A percentile compares a stretch with the other conserved stretches of the same genome.
phyloP scores from a whole-genome alignment of 352 stramenopile genomes.

The Paralagenidium karlingii region DNA sequence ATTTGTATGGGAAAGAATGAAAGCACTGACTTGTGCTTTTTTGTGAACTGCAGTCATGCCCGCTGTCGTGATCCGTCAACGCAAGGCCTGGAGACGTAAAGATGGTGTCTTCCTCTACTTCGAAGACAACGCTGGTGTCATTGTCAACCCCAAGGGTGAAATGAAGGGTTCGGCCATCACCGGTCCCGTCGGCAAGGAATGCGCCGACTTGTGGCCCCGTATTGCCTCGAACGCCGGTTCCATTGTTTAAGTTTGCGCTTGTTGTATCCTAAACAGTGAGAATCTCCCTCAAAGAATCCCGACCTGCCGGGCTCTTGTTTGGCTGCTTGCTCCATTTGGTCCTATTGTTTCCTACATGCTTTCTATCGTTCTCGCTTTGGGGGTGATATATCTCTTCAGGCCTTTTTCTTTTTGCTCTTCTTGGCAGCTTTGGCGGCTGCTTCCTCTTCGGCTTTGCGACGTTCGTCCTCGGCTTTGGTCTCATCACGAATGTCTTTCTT shows the following conservation, averaged over 20 bases:
- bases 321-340: too few species aligned
- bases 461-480: constrained; percentile 59
- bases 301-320: too few species aligned
- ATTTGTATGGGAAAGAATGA: too few species aligned
- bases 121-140: constrained; percentile 99
- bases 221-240: constrained; percentile 99
- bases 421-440: constrained; percentile 59
- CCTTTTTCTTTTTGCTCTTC: constrained; percentile 74
- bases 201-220: constrained; percentile 99
- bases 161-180: constrained; percentile 99
- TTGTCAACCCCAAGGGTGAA: constrained; percentile 99
- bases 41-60: constrained; percentile 95
- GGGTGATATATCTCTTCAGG: constrained; percentile 1
- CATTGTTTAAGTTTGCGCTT: constrained; percentile 91
- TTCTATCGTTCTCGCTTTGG: not conserved
- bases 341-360: not conserved
- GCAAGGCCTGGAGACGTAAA: constrained; percentile 98
- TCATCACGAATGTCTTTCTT: constrained; percentile 78
- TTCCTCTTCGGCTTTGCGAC: constrained; percentile 54
- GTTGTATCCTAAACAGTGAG: not conserved
- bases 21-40: constrained; percentile 6
- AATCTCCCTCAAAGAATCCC: not conserved
- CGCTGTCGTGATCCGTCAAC: constrained; percentile 97
- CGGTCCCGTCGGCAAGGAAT: constrained; percentile 99
- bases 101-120: constrained; percentile 99